A percentile compares a stretch with the other conserved stretches of the same genome.
Conservation (phyloP, 2,329 filamentous ascomycete genomes). For the Ophiocordyceps sinensis region DNA sequence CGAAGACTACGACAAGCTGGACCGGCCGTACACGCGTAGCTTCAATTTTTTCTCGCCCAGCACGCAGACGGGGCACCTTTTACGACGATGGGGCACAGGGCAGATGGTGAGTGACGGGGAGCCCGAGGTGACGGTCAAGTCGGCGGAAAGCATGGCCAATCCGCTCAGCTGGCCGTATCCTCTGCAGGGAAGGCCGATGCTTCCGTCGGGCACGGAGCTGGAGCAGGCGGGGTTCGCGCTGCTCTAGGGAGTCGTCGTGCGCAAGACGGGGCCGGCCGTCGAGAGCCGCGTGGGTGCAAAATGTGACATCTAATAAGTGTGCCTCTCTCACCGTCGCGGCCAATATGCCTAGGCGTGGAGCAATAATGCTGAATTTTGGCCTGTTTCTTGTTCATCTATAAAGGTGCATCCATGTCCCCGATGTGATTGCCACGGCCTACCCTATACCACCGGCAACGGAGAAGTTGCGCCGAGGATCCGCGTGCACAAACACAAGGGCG, state of each 20-base stretch:
- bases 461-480: too few relatives aligned
- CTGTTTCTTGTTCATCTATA: too few relatives aligned
- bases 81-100: slow-evolving; percentile 28
- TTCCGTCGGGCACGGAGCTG: slow-evolving; percentile 31
- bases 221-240: slow-evolving; percentile 37
- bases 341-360: too few relatives aligned
- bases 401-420: too few relatives aligned
- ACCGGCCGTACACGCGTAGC: slow-evolving; percentile 33
- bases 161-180: slow-evolving; percentile 48
- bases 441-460: too few relatives aligned
- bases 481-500: too few relatives aligned
- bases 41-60: slow-evolving; percentile 44
- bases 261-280: too few relatives aligned
- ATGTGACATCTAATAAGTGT: too few relatives aligned
- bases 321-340: too few relatives aligned
- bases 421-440: too few relatives aligned
- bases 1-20: slow-evolving; percentile 24
- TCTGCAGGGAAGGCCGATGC: slow-evolving; percentile 41
- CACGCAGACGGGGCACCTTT: slow-evolving; percentile 30
- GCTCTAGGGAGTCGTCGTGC: slow-evolving; percentile 9
- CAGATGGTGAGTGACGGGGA: neutral
- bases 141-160: slow-evolving; percentile 29
- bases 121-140: slow-evolving; percentile 9
- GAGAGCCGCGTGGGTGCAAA: too few relatives aligned
- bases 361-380: too few relatives aligned